phyloP scores from a whole-genome alignment of 1,284 basidiomycete genomes.

The Leccinum variabile region DNA sequence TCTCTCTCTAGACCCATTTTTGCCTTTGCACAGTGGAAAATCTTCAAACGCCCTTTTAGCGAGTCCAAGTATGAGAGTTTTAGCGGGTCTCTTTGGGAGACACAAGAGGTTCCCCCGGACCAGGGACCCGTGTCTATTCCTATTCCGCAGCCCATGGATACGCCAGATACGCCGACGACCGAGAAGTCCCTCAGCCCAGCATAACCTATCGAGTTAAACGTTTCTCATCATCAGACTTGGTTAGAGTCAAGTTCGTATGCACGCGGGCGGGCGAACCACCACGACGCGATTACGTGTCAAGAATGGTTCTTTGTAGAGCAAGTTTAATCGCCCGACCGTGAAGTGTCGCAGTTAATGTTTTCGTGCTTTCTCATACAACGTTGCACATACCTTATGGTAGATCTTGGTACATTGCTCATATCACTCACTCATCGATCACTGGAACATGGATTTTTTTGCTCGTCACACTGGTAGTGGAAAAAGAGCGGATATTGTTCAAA shows the following conservation, averaged over 20 bases:
- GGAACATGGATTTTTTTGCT: slow-evolving; percentile 3
- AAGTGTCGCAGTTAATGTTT: slow-evolving; percentile 11
- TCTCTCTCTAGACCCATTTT: slow-evolving; percentile 27
- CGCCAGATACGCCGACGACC: slow-evolving; percentile 21
- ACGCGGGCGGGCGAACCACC: not conserved
- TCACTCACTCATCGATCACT: not conserved
- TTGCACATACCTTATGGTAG: slow-evolving; percentile 6
- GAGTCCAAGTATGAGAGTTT: slow-evolving; percentile 19
- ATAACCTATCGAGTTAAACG: slow-evolving; percentile 7
- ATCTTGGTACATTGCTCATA: not conserved
- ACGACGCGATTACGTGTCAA: slow-evolving; percentile 13
- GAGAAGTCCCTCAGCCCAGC: slow-evolving; percentile 19
- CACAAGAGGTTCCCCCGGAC: slow-evolving; percentile 22
- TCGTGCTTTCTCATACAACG: slow-evolving; percentile 14
- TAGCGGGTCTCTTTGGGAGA: slow-evolving; percentile 26
- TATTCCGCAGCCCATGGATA: slow-evolving; percentile 14
- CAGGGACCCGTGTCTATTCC: slow-evolving; percentile 20
- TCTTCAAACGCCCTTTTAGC: slow-evolving; percentile 27
- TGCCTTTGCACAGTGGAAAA: slow-evolving; percentile 34
- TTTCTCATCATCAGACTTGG: slow-evolving; percentile 2
- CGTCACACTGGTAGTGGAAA: slow-evolving; percentile 13
- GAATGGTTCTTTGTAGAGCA: slow-evolving; percentile 20
- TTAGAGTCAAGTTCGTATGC: slow-evolving; percentile 12
- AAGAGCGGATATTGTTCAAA: slow-evolving; percentile 21
- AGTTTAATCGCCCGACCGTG: slow-evolving; percentile 19